Base-by-base conservation (phyloP, 768 basidiomycete species). In the Psilocybe sp. region DNA sequence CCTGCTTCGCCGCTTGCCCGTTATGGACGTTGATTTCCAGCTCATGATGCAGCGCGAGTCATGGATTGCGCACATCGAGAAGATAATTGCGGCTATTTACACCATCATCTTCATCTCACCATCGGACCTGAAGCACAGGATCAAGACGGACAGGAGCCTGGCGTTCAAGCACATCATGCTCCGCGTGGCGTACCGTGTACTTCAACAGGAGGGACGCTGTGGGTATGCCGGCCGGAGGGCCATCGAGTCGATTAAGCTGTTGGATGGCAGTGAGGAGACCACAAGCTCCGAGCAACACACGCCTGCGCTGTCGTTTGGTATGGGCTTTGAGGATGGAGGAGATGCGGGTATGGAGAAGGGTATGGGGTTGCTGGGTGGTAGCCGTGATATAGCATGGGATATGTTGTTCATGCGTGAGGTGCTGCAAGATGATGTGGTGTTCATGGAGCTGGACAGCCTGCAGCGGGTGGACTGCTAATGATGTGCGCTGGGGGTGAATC, bases 101-200 rank as follows among this genome's bases (percentile, higher is more conserved):
- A 85, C 85, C 34, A 71, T 98, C 54, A 81, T 85, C 18, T 98
- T 93, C 74, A 72, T 95, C 47, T 82, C 92, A 3, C 79, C 92
- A 1, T 84, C 85, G 3, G 74, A 79, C 20, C 62, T 95, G 54
- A 93, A 95, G 70, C 72, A 76, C 47, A 78, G 70, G 53, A 76
- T 93, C 56, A 88, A 89, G 58, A 64, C 69, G 9, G 80, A 90
- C 63, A 76, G 80, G 44, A 69, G 70, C 36, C 75, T 94, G 23
- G 85, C 86, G 31, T 85, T 89, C 64, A 76, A 82, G 45, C 74
- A 74, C 39, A 74, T 92, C 32, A 77, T 95, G 74, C 70, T 89
- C 52, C 74, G 90, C 47, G 71, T 92, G 64, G 73, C 88, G 6
- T 84, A 84, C 56, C 81, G 79, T 58, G 80, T 88, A 59, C 68